These are phyloP conservation scores for Termitomyces sp. DNA, from an alignment of 768 basidiomycete genomes.

Conservation along the genomic window DNA sequence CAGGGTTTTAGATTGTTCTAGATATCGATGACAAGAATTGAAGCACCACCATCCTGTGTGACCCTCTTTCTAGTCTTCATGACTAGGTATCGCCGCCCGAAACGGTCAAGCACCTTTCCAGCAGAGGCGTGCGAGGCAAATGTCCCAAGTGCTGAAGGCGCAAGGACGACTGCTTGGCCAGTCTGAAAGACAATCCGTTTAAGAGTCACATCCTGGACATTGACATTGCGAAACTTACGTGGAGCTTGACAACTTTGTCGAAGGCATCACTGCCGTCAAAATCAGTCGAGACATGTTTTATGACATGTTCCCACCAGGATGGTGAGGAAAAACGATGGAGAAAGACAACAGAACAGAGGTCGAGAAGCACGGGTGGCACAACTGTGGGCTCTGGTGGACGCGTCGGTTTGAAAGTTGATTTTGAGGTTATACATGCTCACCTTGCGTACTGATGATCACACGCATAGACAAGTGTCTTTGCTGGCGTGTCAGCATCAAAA, in stretches of 20 bases:
- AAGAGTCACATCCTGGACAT: background rate
- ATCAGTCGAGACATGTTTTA: slow-evolving; percentile 64
- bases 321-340: slow-evolving; percentile 75
- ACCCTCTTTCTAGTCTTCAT: slow-evolving; percentile 61
- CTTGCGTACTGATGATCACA: slow-evolving; percentile 74
- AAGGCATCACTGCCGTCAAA: slow-evolving; percentile 58
- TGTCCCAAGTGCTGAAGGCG: slow-evolving; percentile 56
- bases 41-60: slow-evolving; percentile 64
- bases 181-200: slow-evolving; percentile 38
- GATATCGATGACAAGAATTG: slow-evolving; percentile 41
- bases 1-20: slow-evolving; percentile 10
- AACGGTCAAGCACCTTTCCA: slow-evolving; percentile 31
- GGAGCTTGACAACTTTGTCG: slow-evolving; percentile 59
- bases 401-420: background rate
- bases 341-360: slow-evolving; percentile 63
- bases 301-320: slow-evolving; percentile 70
- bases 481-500: slow-evolving; percentile 60
- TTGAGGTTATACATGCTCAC: slow-evolving; percentile 25
- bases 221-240: slow-evolving; percentile 35
- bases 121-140: slow-evolving; percentile 21
- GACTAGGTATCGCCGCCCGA: slow-evolving; percentile 57
- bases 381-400: slow-evolving; percentile 61
- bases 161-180: slow-evolving; percentile 66
- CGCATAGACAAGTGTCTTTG: slow-evolving; percentile 73
- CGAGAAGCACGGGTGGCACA: slow-evolving; percentile 62